Conservation (phyloP, 2,329 filamentous ascomycete genomes). For the Xylaria sp. region DNA sequence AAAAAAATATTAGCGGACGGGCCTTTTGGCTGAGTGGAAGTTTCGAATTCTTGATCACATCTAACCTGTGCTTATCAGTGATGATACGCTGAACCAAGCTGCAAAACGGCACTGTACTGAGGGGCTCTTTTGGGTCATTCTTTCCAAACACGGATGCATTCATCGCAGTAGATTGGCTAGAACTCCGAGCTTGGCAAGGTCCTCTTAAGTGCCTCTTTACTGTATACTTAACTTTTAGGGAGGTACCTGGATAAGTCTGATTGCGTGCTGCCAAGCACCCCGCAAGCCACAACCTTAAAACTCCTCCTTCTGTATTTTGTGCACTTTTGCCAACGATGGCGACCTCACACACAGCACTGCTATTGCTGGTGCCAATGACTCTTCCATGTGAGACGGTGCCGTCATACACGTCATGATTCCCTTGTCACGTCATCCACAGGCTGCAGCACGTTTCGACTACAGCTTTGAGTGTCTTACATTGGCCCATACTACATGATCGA, state of each 20-base stretch:
- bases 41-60: neutral
- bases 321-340: neutral
- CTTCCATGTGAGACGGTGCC: neutral
- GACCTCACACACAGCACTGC: too few species aligned
- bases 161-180: conserved; percentile 29
- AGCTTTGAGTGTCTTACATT: conserved; percentile 27
- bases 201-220: neutral
- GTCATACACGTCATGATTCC: neutral
- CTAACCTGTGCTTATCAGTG: neutral
- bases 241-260: neutral
- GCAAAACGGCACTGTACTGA: neutral
- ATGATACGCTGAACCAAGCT: neutral
- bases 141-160: conserved; percentile 32
- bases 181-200: neutral
- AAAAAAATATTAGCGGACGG: neutral
- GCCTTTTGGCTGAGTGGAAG: neutral
- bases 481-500: neutral
- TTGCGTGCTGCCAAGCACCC: neutral
- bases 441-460: conserved; percentile 41
- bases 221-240: neutral
- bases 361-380: too few species aligned
- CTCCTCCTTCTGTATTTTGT: neutral
- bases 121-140: neutral
- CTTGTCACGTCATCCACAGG: conserved; percentile 46
- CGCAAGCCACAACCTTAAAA: neutral